These are phyloP conservation scores for Paraurostyla sp. DNA, from an alignment of 73 alveolate genomes.

Conservation along the genomic window DNA sequence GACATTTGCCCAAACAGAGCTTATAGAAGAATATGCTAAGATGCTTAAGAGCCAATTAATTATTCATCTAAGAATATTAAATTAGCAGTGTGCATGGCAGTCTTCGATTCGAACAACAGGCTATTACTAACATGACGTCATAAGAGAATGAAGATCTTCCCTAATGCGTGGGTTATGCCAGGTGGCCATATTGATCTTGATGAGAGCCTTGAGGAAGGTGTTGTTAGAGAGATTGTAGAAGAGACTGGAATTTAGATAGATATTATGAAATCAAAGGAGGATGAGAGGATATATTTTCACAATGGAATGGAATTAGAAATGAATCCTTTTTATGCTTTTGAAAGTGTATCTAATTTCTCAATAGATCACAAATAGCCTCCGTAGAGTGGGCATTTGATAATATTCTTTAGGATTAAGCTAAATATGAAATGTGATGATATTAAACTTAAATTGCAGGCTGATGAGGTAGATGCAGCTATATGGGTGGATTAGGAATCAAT, in stretches of 20 bases:
- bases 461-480: conserved; percentile 50
- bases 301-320: not conserved
- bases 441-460: not conserved
- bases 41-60: not conserved
- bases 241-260: conserved; percentile 57
- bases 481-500: conserved; percentile 14
- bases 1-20: conserved; percentile 49
- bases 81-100: conserved; percentile 60
- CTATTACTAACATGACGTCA: conserved; percentile 28
- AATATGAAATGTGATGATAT: not conserved
- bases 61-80: not conserved
- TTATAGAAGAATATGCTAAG: not conserved
- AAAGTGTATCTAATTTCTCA: conserved; percentile 22
- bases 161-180: conserved; percentile 70
- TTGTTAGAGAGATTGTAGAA: conserved; percentile 49
- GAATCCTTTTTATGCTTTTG: conserved; percentile 64
- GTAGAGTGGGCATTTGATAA: conserved; percentile 29
- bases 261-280: not conserved
- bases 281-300: not conserved
- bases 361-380: conserved; percentile 37
- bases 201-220: conserved; percentile 58
- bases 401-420: conserved; percentile 44
- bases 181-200: conserved; percentile 66
- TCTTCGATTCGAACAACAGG: conserved; percentile 27
- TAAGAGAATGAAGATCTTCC: not conserved